Percentiles rank a stretch among this genome's conserved stretches.
Evolutionary conservation across 306 rosid species (phyloP).

Genomic region (Argentina anserina): DNA sequence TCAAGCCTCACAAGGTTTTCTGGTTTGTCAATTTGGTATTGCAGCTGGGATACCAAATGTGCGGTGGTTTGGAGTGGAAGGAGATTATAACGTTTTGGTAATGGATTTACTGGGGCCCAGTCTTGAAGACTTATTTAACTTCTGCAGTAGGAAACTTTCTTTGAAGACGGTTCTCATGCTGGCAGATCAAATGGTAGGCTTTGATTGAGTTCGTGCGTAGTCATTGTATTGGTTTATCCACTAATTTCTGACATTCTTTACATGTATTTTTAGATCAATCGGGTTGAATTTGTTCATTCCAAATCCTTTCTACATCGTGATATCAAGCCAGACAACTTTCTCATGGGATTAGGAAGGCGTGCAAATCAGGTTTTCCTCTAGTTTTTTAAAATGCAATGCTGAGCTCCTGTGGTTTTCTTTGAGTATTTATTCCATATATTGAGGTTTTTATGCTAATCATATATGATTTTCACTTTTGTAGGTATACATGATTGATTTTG

Average conservation of each 20-base stretch:
- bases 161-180: slow-evolving; percentile 93
- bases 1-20: background rate
- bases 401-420: background rate
- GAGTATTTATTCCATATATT: background rate
- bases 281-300: slow-evolving; percentile 87
- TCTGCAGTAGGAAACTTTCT: slow-evolving; percentile 90
- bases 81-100: slow-evolving; percentile 87
- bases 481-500: slow-evolving; percentile 74
- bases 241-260: background rate
- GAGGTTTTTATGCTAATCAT: background rate
- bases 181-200: slow-evolving; percentile 93
- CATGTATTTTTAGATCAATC: slow-evolving; percentile 57
- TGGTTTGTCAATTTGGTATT: slow-evolving; percentile 28
- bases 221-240: background rate
- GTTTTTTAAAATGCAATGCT: slow-evolving; percentile 1
- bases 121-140: slow-evolving; percentile 94
- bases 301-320: slow-evolving; percentile 94
- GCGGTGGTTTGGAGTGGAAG: slow-evolving; percentile 97
- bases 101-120: slow-evolving; percentile 99
- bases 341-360: slow-evolving; percentile 97
- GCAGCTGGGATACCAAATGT: slow-evolving; percentile 93
- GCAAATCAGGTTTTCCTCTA: slow-evolving; percentile 70
- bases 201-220: slow-evolving; percentile 9
- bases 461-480: slow-evolving; percentile 26
- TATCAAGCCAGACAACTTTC: slow-evolving; percentile 95